Conservation (phyloP, 768 basidiomycete genomes). For the Cystobasidium onofrii region DNA sequence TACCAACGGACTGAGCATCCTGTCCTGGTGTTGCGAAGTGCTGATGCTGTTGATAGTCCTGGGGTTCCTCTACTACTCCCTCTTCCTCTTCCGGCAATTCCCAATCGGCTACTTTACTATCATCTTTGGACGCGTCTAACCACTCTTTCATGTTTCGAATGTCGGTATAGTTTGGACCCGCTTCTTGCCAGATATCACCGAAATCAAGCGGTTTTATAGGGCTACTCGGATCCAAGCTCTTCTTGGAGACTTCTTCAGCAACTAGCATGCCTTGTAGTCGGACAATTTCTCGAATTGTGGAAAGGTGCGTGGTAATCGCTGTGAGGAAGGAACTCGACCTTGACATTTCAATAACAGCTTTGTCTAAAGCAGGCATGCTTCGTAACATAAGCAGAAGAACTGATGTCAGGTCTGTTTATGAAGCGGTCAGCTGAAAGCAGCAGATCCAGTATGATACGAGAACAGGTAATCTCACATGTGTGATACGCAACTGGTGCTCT, state of each 20-base stretch:
- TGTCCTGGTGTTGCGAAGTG: background rate
- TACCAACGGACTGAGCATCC: background rate
- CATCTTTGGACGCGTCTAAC: conserved; percentile 37
- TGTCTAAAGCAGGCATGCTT: conserved; percentile 55
- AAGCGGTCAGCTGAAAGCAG: background rate
- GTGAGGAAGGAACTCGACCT: conserved; percentile 53
- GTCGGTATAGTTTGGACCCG: conserved; percentile 52
- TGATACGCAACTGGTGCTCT: background rate
- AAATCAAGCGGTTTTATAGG: conserved; percentile 64
- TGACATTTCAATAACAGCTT: conserved; percentile 44
- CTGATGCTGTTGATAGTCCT: background rate
- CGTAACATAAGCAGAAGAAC: conserved; percentile 61
- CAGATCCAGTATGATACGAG: background rate
- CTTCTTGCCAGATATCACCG: conserved; percentile 64
- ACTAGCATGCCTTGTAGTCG: conserved; percentile 86
- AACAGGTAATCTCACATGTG: background rate
- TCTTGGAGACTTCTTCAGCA: conserved; percentile 57
- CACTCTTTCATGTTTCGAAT: conserved; percentile 55
- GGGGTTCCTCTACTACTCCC: background rate
- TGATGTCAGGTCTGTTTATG: conserved; percentile 58
- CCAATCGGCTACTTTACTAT: conserved; percentile 34
- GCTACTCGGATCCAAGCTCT: conserved; percentile 47
- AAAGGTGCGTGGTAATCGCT: conserved; percentile 65
- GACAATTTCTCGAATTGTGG: conserved; percentile 64
- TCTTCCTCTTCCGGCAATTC: background rate